Evolutionary conservation across 2,329 filamentous ascomycete species (phyloP).

Genomic region (Ophiostoma angusticollis): DNA sequence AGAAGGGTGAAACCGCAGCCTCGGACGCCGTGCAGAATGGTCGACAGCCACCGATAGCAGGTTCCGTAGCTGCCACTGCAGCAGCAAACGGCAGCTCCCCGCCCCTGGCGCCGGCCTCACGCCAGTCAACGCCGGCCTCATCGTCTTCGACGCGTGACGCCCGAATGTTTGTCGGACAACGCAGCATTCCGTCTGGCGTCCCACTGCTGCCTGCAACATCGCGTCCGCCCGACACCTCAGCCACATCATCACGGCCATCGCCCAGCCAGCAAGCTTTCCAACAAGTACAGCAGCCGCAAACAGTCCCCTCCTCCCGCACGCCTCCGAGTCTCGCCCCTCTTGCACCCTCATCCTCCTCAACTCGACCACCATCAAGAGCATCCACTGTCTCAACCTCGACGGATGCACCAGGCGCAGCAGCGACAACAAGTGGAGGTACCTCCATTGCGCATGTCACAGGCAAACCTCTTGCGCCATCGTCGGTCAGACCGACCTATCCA

Average conservation of each 20-base stretch:
- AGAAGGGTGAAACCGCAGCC: no score
- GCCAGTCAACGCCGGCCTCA: background rate
- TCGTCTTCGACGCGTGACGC: no score
- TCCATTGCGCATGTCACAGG: background rate
- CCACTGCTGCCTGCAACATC: conserved; percentile 4
- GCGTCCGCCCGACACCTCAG: background rate
- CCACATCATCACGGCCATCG: background rate
- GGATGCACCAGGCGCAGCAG: background rate
- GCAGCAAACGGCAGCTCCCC: background rate
- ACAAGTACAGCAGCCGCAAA: background rate
- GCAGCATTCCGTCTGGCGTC: background rate
- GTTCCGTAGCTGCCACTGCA: background rate
- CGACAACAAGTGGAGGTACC: no score
- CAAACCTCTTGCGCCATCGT: background rate
- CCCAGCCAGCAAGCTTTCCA: background rate
- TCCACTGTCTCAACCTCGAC: background rate
- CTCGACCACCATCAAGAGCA: background rate
- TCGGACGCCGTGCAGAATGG: no score
- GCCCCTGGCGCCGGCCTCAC: background rate
- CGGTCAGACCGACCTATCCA: no score
- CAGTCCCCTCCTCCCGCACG: background rate
- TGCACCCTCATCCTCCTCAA: background rate
- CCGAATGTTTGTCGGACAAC: background rate
- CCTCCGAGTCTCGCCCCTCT: background rate
- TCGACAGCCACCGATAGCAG: no score